phyloP scores from a whole-genome alignment of 2,329 filamentous ascomycete species.

The Arthrobotrys musiformis region DNA sequence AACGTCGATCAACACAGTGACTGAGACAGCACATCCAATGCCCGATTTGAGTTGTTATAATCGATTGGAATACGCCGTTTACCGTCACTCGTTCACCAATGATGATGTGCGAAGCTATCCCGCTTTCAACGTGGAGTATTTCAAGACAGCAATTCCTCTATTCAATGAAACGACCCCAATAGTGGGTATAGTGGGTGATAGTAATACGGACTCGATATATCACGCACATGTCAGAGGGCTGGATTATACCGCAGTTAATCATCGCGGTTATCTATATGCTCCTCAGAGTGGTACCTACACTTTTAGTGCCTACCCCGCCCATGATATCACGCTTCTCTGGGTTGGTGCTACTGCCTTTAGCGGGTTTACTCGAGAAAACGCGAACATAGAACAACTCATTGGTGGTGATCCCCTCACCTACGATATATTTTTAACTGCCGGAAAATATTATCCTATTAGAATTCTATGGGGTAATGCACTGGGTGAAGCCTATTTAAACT shows the following conservation, averaged over 20 bases:
- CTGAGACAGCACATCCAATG: too few species aligned
- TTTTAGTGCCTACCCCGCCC: slow-evolving; percentile 53
- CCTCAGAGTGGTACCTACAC: slow-evolving; percentile 57
- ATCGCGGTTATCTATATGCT: slow-evolving; percentile 55
- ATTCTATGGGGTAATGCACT: background rate
- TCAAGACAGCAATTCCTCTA: too few species aligned
- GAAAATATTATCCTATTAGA: slow-evolving; percentile 9
- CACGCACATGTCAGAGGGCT: too few species aligned
- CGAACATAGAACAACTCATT: background rate
- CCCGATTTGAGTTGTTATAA: too few species aligned
- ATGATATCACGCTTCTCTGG: slow-evolving; percentile 55
- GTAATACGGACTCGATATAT: too few species aligned
- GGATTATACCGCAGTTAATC: slow-evolving; percentile 39
- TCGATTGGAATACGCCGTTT: too few species aligned
- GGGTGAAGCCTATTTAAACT: background rate
- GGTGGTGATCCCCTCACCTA: slow-evolving; percentile 57
- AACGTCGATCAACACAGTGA: too few species aligned
- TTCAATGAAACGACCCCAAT: too few species aligned
- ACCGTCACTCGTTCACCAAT: too few species aligned
- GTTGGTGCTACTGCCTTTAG: background rate
- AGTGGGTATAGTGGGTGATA: too few species aligned
- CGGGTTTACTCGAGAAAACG: background rate
- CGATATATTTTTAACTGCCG: background rate
- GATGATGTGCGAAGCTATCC: too few species aligned
- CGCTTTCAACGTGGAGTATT: too few species aligned